Evolutionary conservation across 106 monocot genomes (phyloP).

Genomic region (Ottelia alismoides): DNA sequence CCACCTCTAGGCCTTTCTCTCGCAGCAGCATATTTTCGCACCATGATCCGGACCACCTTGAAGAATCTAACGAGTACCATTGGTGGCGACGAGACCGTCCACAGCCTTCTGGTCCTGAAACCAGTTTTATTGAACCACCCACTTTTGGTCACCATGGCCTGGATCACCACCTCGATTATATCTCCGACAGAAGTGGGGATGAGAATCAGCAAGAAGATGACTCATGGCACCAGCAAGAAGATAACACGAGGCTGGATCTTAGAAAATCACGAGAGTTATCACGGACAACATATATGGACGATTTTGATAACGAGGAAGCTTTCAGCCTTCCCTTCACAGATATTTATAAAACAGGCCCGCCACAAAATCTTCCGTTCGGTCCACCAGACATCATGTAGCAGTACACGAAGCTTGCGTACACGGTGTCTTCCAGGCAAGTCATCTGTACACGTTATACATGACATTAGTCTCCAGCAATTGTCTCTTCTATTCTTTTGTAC

Average conservation of each 20-base stretch:
- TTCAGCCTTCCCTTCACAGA: background rate
- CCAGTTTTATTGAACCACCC: constrained; percentile 66
- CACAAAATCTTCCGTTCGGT: background rate
- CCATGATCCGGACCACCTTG: constrained; percentile 5
- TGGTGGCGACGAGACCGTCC: constrained; percentile 45
- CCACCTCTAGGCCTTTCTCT: constrained; percentile 43
- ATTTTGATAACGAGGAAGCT: background rate
- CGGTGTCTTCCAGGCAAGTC: background rate
- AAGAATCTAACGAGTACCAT: constrained; percentile 3
- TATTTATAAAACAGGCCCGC: background rate
- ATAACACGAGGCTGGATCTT: background rate
- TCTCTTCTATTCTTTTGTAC: background rate
- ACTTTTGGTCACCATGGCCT: constrained; percentile 9
- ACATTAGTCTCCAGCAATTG: background rate
- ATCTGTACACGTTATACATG: background rate
- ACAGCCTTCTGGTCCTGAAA: constrained; percentile 1
- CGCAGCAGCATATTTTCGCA: constrained; percentile 8
- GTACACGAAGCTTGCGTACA: background rate
- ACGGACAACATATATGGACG: background rate
- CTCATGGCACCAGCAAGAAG: too few species aligned
- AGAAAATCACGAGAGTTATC: background rate
- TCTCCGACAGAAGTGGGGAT: constrained; percentile 13
- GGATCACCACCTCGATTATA: constrained; percentile 23
- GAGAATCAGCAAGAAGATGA: too few species aligned
- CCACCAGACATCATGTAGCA: background rate